Evolutionary conservation across 1,139 yeast species (phyloP).

Genomic region (Wickerhamiella infanticola): DNA sequence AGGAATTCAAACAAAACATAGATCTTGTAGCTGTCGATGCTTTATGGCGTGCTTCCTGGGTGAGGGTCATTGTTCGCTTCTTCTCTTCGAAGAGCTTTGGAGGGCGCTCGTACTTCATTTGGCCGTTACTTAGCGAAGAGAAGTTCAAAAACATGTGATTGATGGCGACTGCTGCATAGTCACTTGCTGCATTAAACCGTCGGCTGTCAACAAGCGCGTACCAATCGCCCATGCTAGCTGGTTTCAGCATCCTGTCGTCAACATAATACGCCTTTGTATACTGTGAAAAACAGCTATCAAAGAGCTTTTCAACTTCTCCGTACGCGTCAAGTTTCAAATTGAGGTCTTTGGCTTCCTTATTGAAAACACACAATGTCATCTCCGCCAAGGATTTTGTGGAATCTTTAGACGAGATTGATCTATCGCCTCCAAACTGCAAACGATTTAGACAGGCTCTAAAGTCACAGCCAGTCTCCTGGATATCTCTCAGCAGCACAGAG

Average conservation of each 20-base stretch:
- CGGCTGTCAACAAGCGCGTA: slow-evolving; percentile 44
- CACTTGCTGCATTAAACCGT: slow-evolving; percentile 32
- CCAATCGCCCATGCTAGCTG: slow-evolving; percentile 64
- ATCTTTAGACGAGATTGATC: slow-evolving; percentile 15
- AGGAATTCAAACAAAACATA: slow-evolving; percentile 13
- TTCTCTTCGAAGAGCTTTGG: slow-evolving; percentile 6
- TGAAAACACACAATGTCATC: slow-evolving; percentile 33
- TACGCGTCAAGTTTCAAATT: slow-evolving; percentile 31
- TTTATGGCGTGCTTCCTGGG: background rate
- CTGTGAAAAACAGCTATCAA: slow-evolving; percentile 53
- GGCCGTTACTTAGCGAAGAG: slow-evolving; percentile 29
- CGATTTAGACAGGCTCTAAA: slow-evolving; percentile 73
- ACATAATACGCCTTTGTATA: slow-evolving; percentile 43
- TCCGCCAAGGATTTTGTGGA: slow-evolving; percentile 18
- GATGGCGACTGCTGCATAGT: slow-evolving; percentile 6
- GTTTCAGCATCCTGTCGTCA: slow-evolving; percentile 52
- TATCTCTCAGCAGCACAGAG: slow-evolving; percentile 37
- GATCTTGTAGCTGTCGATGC: background rate
- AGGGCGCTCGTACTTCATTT: slow-evolving; percentile 6
- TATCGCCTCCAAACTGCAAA: slow-evolving; percentile 39
- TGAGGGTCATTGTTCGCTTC: slow-evolving; percentile 6
- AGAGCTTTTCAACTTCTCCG: slow-evolving; percentile 43
- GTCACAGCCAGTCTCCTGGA: slow-evolving; percentile 67
- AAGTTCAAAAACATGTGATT: slow-evolving; percentile 52
- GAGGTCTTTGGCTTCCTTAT: slow-evolving; percentile 25